Evolutionary conservation across 768 basidiomycete species (phyloP), one percentile per base, ranked within the genome.

Genomic region (Antrodiella citrinella): DNA sequence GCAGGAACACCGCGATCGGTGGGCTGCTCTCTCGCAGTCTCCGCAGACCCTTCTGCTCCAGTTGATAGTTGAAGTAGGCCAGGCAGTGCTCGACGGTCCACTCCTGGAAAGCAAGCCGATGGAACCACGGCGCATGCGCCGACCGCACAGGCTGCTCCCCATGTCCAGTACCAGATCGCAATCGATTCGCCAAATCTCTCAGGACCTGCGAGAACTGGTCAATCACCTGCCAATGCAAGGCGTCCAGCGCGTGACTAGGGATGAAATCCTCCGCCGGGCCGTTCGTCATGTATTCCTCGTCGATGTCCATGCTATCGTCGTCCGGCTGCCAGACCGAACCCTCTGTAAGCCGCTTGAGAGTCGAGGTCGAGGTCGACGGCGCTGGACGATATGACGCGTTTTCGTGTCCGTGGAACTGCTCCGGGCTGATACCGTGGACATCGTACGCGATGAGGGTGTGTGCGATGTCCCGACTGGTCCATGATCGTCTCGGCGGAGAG

Each of bases 131-230:
- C 9, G 86, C 86, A 60, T 87, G 73, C 51, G 63, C 53, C 13
- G 64, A 58, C 20, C 45, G 45, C 26, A 60, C 57, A 22, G 71
- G 72, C 51, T 72, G 68, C 30, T 55, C 52, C n/a, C 48, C 52
- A 23, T 63, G 57, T 25, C 60, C 62, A 41, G 46, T 51, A 20
- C 48, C 47, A 44, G 45, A 47, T 4, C 64, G 62, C 24, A 76
- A 70, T 50, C 74, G 75, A 45, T 65, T 69, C 24, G 76, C 82
- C 2, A 87, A 71, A 45, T 79, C 78, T 26, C 73, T 64, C 43
- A 90, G 71, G 47, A 86, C 64, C 45, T 74, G 72, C 25, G 73
- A 73, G 60, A 89, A 89, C 62, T 87, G 80, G 39, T 82, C 79
- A 45, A 85, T 72, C 44, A 87, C 74, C 55, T 84, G 79, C 19